Base-by-base conservation (phyloP, 2,329 filamentous ascomycete genomes). In the Scedosporium apiospermum region DNA sequence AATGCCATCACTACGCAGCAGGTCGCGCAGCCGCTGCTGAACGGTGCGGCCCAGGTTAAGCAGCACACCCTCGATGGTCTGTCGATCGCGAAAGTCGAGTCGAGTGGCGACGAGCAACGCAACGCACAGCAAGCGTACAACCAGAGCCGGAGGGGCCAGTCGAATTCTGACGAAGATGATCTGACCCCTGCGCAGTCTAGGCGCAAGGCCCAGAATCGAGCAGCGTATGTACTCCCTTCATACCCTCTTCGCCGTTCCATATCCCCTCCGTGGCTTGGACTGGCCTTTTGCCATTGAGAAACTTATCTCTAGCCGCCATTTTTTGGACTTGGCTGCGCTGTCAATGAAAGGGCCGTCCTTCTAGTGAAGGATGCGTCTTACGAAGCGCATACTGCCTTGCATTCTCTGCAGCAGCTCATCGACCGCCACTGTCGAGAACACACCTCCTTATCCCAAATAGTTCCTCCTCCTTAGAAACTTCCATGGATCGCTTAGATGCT, bases 131-230 rank as follows among this genome's bases (percentile, higher is more conserved):
- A 49, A 5, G 57, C 27, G 18, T 34, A 55, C 12, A 30, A 57
- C 10, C 69, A 68, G 62, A 61, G 59, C n/a, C 70, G 70, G 38
- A 61, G 64, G 9, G 62, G 62, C n/a, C 62, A 61, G 34, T 66
- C 65, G 2, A 83, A 83, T 69, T 84, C 83, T 44, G 82, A 84
- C 10, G 83, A 82, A 30, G 82, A 82, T 57, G 75, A 79, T 60
- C 62, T 84, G 69, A 85, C 81, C 23, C 83, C 82, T 0, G 82
- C 82, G 5, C 82, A 85, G 69, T 82, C 80, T 10, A 77, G 81
- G 68, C 78, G 83, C 65, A 86, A 86, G 70, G 83, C 82, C 55
- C 83, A 86, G 71, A 86, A 86, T 66, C 77, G 83, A 67, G 82
- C 82, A 67, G 83, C 83, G 83, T 86, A 77, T 66, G 83, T 18